A percentile compares a stretch with the other conserved stretches of the same genome.
Evolutionary conservation across 2,329 filamentous ascomycete genomes (phyloP).

Genomic region (Scleromitrula shiraiana): DNA sequence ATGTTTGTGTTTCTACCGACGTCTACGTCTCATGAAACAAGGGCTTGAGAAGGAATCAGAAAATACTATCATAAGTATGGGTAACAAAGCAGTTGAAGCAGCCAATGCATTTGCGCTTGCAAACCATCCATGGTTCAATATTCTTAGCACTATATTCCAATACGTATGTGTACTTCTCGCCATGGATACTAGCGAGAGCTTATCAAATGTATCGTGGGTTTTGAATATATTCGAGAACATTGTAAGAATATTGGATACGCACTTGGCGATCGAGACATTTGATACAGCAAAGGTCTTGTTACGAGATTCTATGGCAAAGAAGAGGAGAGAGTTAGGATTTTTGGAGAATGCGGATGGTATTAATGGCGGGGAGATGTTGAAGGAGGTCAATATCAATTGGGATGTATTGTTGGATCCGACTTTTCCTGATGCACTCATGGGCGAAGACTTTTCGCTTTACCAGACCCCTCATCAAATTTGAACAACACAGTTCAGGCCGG

Average conservation of each 20-base stretch:
- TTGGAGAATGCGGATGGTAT: conserved; percentile 11
- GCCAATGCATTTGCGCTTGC: conserved; percentile 11
- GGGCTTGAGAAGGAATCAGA: conserved; percentile 1
- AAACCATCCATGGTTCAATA: conserved; percentile 20
- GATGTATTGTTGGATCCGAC: conserved; percentile 19
- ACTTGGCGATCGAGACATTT: conserved; percentile 18
- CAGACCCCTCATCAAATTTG: no score
- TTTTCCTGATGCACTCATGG: conserved; percentile 4
- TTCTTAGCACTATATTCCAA: conserved; percentile 19
- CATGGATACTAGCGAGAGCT: conserved; percentile 16
- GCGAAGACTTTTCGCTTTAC: conserved; percentile 6
- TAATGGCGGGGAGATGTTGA: conserved; percentile 4
- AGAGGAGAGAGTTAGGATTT: conserved; percentile 12
- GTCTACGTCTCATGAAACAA: conserved; percentile 9
- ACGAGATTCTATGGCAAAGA: conserved; percentile 15
- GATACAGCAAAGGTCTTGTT: conserved; percentile 19
- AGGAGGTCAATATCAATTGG: conserved; percentile 16
- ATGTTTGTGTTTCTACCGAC: conserved; percentile 20
- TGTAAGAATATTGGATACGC: conserved; percentile 12
- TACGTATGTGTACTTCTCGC: conserved; percentile 19
- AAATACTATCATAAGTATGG: background rate
- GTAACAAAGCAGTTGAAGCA: conserved; percentile 14
- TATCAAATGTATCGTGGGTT: conserved; percentile 15
- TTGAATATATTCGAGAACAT: conserved; percentile 17
- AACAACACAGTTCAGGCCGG: background rate